These are phyloP conservation scores for Penstemon barbatus DNA, from an alignment of 257 asterid genomes.

Conservation along the genomic window DNA sequence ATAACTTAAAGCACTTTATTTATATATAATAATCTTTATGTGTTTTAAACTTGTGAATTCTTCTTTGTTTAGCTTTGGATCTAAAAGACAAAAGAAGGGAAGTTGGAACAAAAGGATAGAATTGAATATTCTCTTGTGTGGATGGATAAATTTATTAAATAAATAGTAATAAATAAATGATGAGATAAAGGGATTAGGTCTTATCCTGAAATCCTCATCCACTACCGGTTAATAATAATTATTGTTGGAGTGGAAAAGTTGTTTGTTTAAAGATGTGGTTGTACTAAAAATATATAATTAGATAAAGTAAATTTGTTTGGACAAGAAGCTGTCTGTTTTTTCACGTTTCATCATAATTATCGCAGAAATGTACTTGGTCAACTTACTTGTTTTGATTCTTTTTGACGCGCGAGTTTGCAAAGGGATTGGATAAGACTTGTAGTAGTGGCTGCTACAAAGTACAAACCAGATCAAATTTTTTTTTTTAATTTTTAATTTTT, in stretches of 20 bases:
- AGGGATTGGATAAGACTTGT: not conserved
- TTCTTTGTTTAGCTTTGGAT: slow-evolving; percentile 25
- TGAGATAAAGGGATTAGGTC: slow-evolving; percentile 50
- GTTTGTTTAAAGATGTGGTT: slow-evolving; percentile 22
- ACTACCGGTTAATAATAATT: slow-evolving; percentile 39
- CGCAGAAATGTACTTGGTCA: slow-evolving; percentile 28
- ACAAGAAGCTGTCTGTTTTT: slow-evolving; percentile 24
- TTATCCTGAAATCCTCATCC: slow-evolving; percentile 59
- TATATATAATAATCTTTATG: not conserved
- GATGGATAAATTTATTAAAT: slow-evolving; percentile 22
- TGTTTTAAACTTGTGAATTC: not conserved
- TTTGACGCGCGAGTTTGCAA: not conserved
- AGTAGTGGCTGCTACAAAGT: slow-evolving; percentile 3
- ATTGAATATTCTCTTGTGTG: slow-evolving; percentile 45
- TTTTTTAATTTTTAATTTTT: no score
- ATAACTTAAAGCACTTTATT: slow-evolving; percentile 13
- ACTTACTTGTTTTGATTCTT: slow-evolving; percentile 18
- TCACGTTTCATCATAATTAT: slow-evolving; percentile 14
- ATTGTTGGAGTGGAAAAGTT: slow-evolving; percentile 21
- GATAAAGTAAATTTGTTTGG: slow-evolving; percentile 4
- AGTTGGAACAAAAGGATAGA: slow-evolving; percentile 33
- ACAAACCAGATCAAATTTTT: not conserved
- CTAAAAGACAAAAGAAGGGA: slow-evolving; percentile 33
- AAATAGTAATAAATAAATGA: slow-evolving; percentile 11
- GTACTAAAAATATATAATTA: slow-evolving; percentile 11